phyloP scores from a whole-genome alignment of 2,329 filamentous ascomycete genomes.

The Fusarium equiseti region DNA sequence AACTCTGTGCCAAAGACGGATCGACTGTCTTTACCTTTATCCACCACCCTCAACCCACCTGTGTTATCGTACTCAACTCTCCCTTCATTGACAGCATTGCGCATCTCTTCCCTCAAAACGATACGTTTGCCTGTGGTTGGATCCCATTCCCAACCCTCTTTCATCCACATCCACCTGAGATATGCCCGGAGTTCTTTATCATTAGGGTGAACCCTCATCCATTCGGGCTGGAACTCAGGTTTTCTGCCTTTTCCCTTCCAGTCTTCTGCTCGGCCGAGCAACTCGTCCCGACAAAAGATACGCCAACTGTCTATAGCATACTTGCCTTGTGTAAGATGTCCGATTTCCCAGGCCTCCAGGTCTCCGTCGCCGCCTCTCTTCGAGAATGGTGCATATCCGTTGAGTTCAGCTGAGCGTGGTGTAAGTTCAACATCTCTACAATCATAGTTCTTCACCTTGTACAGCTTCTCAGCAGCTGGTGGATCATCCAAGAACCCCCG shows the following conservation, averaged over 20 bases:
- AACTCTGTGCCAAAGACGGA: not conserved
- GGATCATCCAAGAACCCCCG: conserved; percentile 74
- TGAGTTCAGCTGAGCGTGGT: not conserved
- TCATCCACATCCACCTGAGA: conserved; percentile 91
- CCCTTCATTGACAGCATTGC: conserved; percentile 67
- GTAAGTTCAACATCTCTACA: conserved; percentile 49
- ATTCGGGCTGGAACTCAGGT: conserved; percentile 81
- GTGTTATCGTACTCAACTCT: conserved; percentile 67
- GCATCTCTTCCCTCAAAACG: conserved; percentile 65
- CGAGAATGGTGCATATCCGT: not conserved
- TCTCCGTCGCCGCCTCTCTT: conserved; percentile 26
- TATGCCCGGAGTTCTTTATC: conserved; percentile 93
- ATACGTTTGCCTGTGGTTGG: conserved; percentile 73
- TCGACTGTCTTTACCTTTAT: conserved; percentile 9
- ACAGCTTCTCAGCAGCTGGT: conserved; percentile 69
- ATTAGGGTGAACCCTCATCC: conserved; percentile 84
- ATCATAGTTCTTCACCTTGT: conserved; percentile 63
- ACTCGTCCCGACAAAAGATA: conserved; percentile 87
- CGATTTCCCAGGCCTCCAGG: conserved; percentile 80
- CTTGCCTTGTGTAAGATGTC: conserved; percentile 82
- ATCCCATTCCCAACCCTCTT: conserved; percentile 87
- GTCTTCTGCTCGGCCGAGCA: conserved; percentile 74
- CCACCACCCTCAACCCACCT: conserved; percentile 61
- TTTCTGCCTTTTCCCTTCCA: conserved; percentile 71
- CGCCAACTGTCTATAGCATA: conserved; percentile 93